Conservation (phyloP, 805 yeast species). For the Hanseniaspora meyeri region DNA sequence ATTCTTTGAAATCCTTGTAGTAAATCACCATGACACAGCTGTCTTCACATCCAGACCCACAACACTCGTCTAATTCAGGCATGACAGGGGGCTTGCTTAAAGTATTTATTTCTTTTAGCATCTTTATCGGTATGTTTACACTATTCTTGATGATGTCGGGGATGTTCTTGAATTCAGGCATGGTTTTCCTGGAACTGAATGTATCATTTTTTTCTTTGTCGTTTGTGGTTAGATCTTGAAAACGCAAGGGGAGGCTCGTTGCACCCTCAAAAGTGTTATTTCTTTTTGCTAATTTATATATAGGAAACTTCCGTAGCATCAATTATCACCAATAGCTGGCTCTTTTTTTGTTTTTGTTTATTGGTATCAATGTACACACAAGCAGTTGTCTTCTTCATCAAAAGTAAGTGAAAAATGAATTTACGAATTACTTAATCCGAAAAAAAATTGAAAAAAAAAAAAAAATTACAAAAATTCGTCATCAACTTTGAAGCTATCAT, state of each 20-base stretch:
- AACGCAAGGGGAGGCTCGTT: not conserved
- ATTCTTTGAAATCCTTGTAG: conserved; percentile 75
- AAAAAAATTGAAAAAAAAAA: too few species aligned
- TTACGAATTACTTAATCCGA: not conserved
- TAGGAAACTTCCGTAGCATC: not conserved
- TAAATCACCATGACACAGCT: conserved; percentile 95
- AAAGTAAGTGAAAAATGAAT: not conserved
- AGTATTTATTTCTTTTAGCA: conserved; percentile 40
- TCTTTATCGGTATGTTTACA: not conserved
- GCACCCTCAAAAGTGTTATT: conserved; percentile 9
- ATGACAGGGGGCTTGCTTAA: conserved; percentile 55
- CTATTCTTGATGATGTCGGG: conserved; percentile 3
- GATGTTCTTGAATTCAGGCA: not conserved
- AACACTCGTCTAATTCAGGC: conserved; percentile 82
- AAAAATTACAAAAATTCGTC: too few species aligned
- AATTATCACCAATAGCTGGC: too few species aligned
- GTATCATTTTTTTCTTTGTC: not conserved
- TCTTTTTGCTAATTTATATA: not conserved
- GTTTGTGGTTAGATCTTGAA: not conserved
- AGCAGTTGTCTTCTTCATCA: not conserved
- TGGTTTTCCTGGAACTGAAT: not conserved
- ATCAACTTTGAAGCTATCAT: too few species aligned
- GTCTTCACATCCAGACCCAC: conserved; percentile 85
- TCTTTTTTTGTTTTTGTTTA: not conserved
- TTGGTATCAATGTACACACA: not conserved